Conservation (phyloP, 2,329 filamentous ascomycete species). For the Diplodia intermedia region DNA sequence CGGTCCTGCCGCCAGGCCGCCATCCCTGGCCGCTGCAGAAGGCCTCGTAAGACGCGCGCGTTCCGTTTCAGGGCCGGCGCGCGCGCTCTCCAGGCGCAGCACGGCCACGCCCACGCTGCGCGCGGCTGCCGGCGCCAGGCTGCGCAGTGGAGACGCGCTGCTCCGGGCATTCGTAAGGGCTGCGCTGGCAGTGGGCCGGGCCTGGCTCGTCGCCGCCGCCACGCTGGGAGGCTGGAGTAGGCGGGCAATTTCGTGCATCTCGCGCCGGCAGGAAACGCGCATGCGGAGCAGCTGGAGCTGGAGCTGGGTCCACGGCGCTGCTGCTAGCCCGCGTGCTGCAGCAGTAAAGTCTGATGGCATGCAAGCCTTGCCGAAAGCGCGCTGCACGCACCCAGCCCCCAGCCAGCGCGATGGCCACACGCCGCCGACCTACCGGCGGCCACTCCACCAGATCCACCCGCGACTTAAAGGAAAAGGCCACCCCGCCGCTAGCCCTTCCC, state of each 20-base stretch:
- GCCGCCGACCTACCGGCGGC: slow-evolving; percentile 27
- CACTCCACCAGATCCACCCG: slow-evolving; percentile 33
- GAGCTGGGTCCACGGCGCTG: slow-evolving; percentile 6
- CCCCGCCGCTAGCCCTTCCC: slow-evolving; percentile 48
- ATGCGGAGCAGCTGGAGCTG: slow-evolving; percentile 28
- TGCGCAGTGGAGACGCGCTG: slow-evolving; percentile 26
- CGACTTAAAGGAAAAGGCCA: slow-evolving; percentile 38
- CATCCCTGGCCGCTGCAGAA: slow-evolving; percentile 29
- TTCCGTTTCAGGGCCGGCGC: slow-evolving; percentile 31
- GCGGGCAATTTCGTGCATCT: slow-evolving; percentile 26
- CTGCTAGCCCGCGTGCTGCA: slow-evolving; percentile 28
- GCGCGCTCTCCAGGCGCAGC: slow-evolving; percentile 21
- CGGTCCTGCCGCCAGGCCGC: slow-evolving; percentile 21
- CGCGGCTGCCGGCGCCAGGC: not conserved
- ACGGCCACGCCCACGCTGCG: not conserved
- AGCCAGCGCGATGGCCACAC: slow-evolving; percentile 28
- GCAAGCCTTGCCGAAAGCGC: slow-evolving; percentile 34
- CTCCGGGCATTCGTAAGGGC: slow-evolving; percentile 20
- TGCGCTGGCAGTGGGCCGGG: slow-evolving; percentile 26
- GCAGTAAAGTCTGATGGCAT: slow-evolving; percentile 32
- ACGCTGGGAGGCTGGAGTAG: slow-evolving; percentile 6
- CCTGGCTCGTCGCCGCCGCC: slow-evolving; percentile 11
- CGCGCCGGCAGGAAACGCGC: slow-evolving; percentile 27
- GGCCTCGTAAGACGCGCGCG: slow-evolving; percentile 28
- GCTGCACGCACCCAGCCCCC: slow-evolving; percentile 32